These are phyloP conservation scores for Diplodia seriata DNA, from an alignment of 2,329 filamentous ascomycete species.

Conservation along the genomic window DNA sequence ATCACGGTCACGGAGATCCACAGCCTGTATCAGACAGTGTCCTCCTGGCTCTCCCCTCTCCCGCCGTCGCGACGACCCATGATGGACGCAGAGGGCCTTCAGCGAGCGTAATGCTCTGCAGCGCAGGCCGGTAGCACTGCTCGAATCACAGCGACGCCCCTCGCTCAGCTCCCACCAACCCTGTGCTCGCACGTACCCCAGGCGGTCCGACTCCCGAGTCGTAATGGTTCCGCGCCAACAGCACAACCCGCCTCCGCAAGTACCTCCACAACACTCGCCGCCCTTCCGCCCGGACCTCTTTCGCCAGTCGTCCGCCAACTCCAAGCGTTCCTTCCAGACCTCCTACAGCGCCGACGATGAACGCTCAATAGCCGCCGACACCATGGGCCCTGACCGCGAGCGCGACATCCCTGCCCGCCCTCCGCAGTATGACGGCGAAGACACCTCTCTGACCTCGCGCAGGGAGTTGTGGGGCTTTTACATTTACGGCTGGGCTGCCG, in stretches of 20 bases:
- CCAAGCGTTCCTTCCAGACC: slow-evolving; percentile 41
- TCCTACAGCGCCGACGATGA: slow-evolving; percentile 51
- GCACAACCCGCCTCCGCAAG: slow-evolving; percentile 27
- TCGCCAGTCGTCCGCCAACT: slow-evolving; percentile 44
- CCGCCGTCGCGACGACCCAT: slow-evolving; percentile 17
- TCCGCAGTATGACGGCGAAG: slow-evolving; percentile 74
- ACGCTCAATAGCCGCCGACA: slow-evolving; percentile 45
- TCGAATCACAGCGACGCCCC: slow-evolving; percentile 27
- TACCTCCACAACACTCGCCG: slow-evolving; percentile 34
- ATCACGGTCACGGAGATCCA: slow-evolving; percentile 29
- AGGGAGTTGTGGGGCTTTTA: slow-evolving; percentile 96
- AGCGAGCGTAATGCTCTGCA: slow-evolving; percentile 24
- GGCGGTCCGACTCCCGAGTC: slow-evolving; percentile 14
- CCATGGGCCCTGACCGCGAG: slow-evolving; percentile 48
- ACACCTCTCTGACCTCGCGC: slow-evolving; percentile 82
- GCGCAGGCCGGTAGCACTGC: slow-evolving; percentile 26
- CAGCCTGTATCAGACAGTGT: slow-evolving; percentile 21
- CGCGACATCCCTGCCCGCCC: slow-evolving; percentile 37
- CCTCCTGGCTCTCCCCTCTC: slow-evolving; percentile 1
- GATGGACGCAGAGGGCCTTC: slow-evolving; percentile 17
- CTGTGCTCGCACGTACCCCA: slow-evolving; percentile 29
- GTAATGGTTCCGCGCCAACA: slow-evolving; percentile 32
- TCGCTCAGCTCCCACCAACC: slow-evolving; percentile 25
- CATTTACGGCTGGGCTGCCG: slow-evolving; percentile 92
- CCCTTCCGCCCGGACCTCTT: slow-evolving; percentile 34